Evolutionary conservation across 2,329 filamentous ascomycete species (phyloP).

Genomic region (Hymenoscyphus occultus): DNA sequence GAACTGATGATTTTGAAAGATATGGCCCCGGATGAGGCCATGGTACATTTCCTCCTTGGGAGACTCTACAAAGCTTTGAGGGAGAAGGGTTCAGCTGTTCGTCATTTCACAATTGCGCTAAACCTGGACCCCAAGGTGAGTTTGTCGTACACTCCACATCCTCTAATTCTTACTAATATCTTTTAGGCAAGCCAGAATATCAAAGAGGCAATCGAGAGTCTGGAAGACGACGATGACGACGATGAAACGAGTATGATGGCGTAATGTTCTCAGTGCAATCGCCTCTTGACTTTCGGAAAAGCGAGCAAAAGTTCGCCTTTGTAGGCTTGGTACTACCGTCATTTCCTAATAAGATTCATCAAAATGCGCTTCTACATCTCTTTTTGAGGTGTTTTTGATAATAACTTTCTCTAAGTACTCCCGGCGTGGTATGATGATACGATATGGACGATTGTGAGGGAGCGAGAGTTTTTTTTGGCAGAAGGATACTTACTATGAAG

Average conservation of each 20-base stretch:
- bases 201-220: slow-evolving; percentile 91
- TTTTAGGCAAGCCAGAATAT: slow-evolving; percentile 82
- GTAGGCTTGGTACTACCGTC: not conserved
- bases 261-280: slow-evolving; percentile 14
- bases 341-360: slow-evolving; percentile 3
- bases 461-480: not conserved
- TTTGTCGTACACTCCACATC: slow-evolving; percentile 19
- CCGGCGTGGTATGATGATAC: slow-evolving; percentile 18
- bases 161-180: slow-evolving; percentile 15
- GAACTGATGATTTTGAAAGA: slow-evolving; percentile 89
- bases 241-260: slow-evolving; percentile 31
- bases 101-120: slow-evolving; percentile 89
- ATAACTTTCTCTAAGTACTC: slow-evolving; percentile 7
- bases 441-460: slow-evolving; percentile 12
- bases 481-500: too few species aligned
- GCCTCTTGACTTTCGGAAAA: not conserved
- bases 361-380: slow-evolving; percentile 3
- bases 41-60: slow-evolving; percentile 91
- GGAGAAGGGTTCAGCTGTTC: slow-evolving; percentile 76
- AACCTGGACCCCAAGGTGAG: slow-evolving; percentile 94
- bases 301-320: not conserved
- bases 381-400: slow-evolving; percentile 2
- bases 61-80: slow-evolving; percentile 73
- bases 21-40: slow-evolving; percentile 88
- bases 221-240: slow-evolving; percentile 76